Evolutionary conservation across 2,329 filamentous ascomycete genomes (phyloP).

Genomic region (Alternaria ethzedia): DNA sequence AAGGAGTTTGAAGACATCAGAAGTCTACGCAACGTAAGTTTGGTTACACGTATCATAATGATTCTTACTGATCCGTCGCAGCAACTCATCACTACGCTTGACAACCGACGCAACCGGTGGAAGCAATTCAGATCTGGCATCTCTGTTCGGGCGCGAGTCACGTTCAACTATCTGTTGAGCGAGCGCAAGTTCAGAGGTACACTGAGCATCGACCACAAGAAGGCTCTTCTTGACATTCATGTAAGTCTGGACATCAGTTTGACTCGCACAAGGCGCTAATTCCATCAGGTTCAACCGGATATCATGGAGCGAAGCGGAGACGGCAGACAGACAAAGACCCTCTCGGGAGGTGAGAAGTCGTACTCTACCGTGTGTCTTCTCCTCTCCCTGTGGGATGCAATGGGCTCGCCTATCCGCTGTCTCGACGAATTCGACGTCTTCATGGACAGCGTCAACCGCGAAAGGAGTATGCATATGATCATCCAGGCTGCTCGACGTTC

Average conservation of each 20-base stretch:
- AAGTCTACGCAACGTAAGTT: conserved; percentile 24
- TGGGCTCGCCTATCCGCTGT: conserved; percentile 93
- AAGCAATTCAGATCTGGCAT: conserved; percentile 82
- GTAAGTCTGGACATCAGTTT: conserved; percentile 51
- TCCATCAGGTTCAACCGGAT: conserved; percentile 65
- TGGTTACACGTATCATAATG: background rate
- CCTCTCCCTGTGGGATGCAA: conserved; percentile 94
- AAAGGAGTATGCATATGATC: conserved; percentile 92
- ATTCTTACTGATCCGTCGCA: conserved; percentile 31
- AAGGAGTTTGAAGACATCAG: conserved; percentile 26
- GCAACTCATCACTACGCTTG: conserved; percentile 66
- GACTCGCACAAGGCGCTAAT: conserved; percentile 5
- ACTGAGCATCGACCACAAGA: conserved; percentile 77
- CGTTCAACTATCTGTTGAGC: conserved; percentile 86
- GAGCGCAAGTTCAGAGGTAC: conserved; percentile 88
- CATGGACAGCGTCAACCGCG: conserved; percentile 97
- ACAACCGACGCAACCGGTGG: conserved; percentile 76
- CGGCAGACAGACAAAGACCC: conserved; percentile 85
- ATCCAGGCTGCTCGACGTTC: conserved; percentile 84
- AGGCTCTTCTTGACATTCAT: conserved; percentile 77
- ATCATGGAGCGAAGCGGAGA: conserved; percentile 71
- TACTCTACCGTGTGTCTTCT: conserved; percentile 96
- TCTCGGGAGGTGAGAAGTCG: conserved; percentile 96
- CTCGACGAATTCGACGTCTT: conserved; percentile 99
- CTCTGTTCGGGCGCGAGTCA: conserved; percentile 81